Evolutionary conservation across 2,329 filamentous ascomycete genomes (phyloP), one percentile per base, ranked within the genome.

Genomic region (Colletotrichum somersetense): DNA sequence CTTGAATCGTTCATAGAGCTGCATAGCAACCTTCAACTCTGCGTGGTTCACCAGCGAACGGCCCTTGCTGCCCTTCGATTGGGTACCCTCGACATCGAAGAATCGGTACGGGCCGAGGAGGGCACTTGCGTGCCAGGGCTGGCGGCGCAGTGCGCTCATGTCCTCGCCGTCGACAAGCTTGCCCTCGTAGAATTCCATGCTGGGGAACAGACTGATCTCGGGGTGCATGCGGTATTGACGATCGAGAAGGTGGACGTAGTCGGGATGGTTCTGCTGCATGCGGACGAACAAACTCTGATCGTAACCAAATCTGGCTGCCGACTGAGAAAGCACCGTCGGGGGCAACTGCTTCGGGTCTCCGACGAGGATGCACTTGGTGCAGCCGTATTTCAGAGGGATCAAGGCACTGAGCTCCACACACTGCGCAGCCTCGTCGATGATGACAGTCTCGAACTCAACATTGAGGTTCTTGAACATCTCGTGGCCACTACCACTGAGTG

Each of bases 181-280:
- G 38, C 93, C 91, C 79, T 98, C 94, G 83, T 99, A 99, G 83
- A 99, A 99, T 63, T 95, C 92, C 76, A 88, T 85, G 80, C 95
- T 97, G 1, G 97, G 96, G 81, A 98, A 99, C 64, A 86, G 82
- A 81, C 95, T 97, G 80, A 99, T 99, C 76, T 96, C 94, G 0
- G 97, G 96, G 83, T 99, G 96, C 97, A 99, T 99, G 82, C 96
- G 96, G 80, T 99, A 99, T 79, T 99, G 96, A 67, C 93, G 96
- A 79, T 98, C 96, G n/a, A 99, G 89, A 35, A 99, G 87, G 84
- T 99, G 96, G 20, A 99, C 91, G 75, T 97, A 92, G 42, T 93
- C 86, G 0, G 94, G 93, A 77, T 96, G 92, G 75, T 98, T 98
- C 77, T 91, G 91, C 80, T 98, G 96, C 96, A 99, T 99, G 44